Evolutionary conservation across 495 filamentous ascomycete species (phyloP), one percentile per base, ranked within the genome.

Genomic region (Podospora bellae-mahoneyi): DNA sequence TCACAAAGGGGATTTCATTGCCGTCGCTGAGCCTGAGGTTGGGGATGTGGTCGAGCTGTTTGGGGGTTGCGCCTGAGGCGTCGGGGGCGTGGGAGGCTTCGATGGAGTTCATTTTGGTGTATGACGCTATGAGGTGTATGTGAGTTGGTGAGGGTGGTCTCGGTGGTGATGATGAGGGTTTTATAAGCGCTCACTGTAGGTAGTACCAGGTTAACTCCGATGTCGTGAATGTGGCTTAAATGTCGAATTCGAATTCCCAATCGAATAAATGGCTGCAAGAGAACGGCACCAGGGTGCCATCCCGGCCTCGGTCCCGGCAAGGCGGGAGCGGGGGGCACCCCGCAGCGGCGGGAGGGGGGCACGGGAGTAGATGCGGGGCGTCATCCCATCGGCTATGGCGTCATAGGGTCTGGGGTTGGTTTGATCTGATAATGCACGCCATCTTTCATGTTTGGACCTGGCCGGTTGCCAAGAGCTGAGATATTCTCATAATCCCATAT

Each of bases 21-120:
- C 89, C 90, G 78, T 95, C 91, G 69, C 87, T 90, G 64, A 95
- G 81, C 71, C 89, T 88, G 62, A 90, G 39, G 74, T 70, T 56
- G 76, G 78, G 78, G 44, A 84, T 75, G 65, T 69, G 70, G 10
- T 67, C 54, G 20, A 73, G 44, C 71, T 81, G 78, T 69, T 81
- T 81, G 39, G 80, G 74, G 19, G 70, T 61, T 6, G 64, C 64
- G 18, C 70, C 76, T 58, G 69, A 69, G 6, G 68, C 64, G 27
- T 74, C 64, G 30, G 79, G 74, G 48, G 74, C 66, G 68, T 71
- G 77, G 19, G 66, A 53, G 32, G 76, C 60, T 3, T 72, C 76
- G 57, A 72, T 72, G 18, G 81, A 80, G 68, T 77, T 74, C 78
- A 82, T 82, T 60, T 69, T 78, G 66, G 6, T 58, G 55, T 4